Evolutionary conservation across 176 grass and related monocot genomes (phyloP), one percentile per base, ranked within the genome.

Genomic region (Urochloa ruziziensis): DNA sequence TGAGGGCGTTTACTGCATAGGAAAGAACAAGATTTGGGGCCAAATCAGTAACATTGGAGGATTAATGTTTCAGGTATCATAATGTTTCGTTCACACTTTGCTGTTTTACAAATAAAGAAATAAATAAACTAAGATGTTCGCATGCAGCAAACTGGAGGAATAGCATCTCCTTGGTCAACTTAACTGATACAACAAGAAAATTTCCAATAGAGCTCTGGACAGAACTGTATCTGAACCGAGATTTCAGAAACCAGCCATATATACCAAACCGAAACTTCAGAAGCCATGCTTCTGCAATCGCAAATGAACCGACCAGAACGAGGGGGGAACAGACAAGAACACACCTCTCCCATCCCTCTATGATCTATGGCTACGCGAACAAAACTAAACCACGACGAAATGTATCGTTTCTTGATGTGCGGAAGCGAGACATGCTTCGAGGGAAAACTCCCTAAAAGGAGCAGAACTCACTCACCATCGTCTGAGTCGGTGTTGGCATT

Each of bases 1-100:
- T 83, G 63, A 99, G 91, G 78, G 93, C 85, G 82, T 78, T 85
- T 46, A 90, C 96, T 99, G 93, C 83, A 96, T 24, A 21, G n/a
- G 14, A 4, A 73, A 74, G 36, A 63, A 39, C 18, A 79, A 28
- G 19, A 37, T 77, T 76, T 19, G 28, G 23, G 27, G 35, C 46
- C 47, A 44, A 4, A 73, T 84, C 48, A 74, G 39, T 60, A 59
- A 78, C 49, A 53, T 21, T 63, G 3, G 28, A 10, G 73, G 51
- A 44, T 58, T 32, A 27, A 75, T 57, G 36, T 80, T 62, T 75
- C 32, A 84, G n/a, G 30, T 80, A 77, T 32, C 10, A 42, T 29
- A 81, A 58, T 74, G 40, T 33, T 67, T 61, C 42, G 3, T 73
- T 28, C 71, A 39, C 43, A 46, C 14, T 64, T 81, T 64, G 27